A percentile compares a stretch with the other conserved stretches of the same genome.
phyloP scores from a whole-genome alignment of 768 basidiomycete genomes.

The Naganishia onofrii region DNA sequence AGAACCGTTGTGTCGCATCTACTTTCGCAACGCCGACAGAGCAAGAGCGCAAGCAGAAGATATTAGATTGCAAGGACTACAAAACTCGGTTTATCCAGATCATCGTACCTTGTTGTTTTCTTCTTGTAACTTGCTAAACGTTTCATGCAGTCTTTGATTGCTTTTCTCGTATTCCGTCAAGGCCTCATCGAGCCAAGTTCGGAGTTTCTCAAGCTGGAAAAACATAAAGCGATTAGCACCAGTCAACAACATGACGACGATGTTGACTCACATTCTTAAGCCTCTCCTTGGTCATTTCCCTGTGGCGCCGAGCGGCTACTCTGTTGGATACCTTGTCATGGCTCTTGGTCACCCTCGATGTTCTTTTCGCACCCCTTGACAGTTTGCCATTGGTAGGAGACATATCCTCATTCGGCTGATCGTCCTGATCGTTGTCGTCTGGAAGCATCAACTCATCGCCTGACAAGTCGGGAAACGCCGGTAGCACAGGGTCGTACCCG shows the following conservation, averaged over 20 bases:
- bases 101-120: conserved; percentile 23
- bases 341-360: not conserved
- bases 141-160: conserved; percentile 23
- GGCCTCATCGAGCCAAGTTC: conserved; percentile 18
- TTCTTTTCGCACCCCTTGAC: not conserved
- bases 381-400: not conserved
- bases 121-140: conserved; percentile 8
- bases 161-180: conserved; percentile 25
- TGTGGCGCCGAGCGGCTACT: conserved; percentile 27
- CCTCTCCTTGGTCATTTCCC: conserved; percentile 30
- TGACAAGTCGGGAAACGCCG: conserved; percentile 11
- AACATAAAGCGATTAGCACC: not conserved
- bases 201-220: conserved; percentile 18
- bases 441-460: conserved; percentile 13
- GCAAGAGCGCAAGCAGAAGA: not conserved
- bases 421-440: conserved; percentile 1
- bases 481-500: conserved; percentile 3
- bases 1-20: not conserved
- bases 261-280: conserved; percentile 19
- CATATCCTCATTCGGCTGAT: not conserved
- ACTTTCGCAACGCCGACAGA: not conserved
- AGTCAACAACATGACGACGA: not conserved
- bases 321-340: conserved; percentile 23
- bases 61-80: not conserved
- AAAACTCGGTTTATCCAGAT: not conserved